Percentiles rank a stretch among this genome's conserved stretches.
These are phyloP conservation scores for Colletotrichum cuscutae DNA, from an alignment of 2,329 filamentous ascomycete genomes.

Conservation along the genomic window DNA sequence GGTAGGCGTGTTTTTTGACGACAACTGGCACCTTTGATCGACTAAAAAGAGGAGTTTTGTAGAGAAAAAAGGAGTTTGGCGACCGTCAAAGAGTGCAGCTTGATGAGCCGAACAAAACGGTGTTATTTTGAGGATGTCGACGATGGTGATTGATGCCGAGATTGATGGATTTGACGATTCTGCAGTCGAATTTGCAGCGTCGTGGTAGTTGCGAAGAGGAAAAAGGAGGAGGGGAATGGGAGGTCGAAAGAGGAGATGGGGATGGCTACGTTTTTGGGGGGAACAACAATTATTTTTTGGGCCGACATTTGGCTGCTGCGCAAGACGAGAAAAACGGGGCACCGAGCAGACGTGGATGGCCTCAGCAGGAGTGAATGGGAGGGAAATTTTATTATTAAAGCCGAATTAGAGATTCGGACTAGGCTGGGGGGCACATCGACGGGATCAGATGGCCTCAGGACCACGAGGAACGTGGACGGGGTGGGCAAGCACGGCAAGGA, in stretches of 20 bases:
- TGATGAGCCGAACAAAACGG: constrained; percentile 46
- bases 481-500: background rate
- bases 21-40: constrained; percentile 23
- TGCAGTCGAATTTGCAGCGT: constrained; percentile 49
- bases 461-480: constrained; percentile 38
- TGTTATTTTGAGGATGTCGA: constrained; percentile 47
- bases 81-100: constrained; percentile 42
- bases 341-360: constrained; percentile 40
- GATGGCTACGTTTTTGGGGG: constrained; percentile 63
- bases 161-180: constrained; percentile 51
- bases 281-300: constrained; percentile 55
- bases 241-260: constrained; percentile 51
- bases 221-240: constrained; percentile 41
- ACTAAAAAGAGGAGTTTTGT: constrained; percentile 38
- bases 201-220: constrained; percentile 44
- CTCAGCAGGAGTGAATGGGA: constrained; percentile 38
- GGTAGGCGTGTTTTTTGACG: constrained; percentile 29
- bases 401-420: constrained; percentile 35
- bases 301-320: constrained; percentile 45
- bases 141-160: constrained; percentile 41
- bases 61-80: constrained; percentile 39
- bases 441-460: constrained; percentile 35
- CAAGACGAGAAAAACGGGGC: constrained; percentile 60
- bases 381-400: constrained; percentile 50
- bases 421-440: constrained; percentile 33